A percentile compares a stretch with the other conserved stretches of the same genome.
Conservation (phyloP, 371 early-diverging fungal species). For the Rhizopus sp. region DNA sequence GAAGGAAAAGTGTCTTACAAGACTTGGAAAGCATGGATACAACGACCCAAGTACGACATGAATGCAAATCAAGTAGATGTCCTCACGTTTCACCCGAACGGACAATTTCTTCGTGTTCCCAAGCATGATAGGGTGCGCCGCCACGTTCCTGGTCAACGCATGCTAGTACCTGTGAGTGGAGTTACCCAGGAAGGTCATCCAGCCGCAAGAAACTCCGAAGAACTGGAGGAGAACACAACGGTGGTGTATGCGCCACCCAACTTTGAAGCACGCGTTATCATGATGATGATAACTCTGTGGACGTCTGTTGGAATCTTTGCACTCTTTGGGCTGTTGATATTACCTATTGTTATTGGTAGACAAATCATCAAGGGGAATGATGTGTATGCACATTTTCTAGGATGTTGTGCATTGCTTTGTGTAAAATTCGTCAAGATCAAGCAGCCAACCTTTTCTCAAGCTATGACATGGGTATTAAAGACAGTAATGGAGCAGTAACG, state of each 20-base stretch:
- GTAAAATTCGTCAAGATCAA: too few species aligned
- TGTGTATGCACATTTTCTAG: too few species aligned
- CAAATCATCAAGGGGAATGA: too few species aligned
- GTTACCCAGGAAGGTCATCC: not conserved
- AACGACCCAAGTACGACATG: slow-evolving; percentile 2
- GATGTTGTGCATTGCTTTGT: too few species aligned
- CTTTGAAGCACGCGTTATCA: slow-evolving; percentile 51
- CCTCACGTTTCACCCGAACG: too few species aligned
- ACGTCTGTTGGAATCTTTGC: slow-evolving; percentile 38
- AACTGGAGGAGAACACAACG: slow-evolving; percentile 32
- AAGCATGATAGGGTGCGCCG: too few species aligned
- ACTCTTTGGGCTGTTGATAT: slow-evolving; percentile 13
- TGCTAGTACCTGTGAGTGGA: slow-evolving; percentile 15
- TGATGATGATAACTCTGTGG: slow-evolving; percentile 54
- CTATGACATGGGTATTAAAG: too few species aligned
- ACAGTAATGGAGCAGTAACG: too few species aligned
- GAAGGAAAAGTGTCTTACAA: slow-evolving; percentile 15
- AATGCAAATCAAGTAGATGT: not conserved
- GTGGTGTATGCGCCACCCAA: slow-evolving; percentile 69
- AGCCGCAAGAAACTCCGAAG: slow-evolving; percentile 11
- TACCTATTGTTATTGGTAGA: slow-evolving; percentile 50
- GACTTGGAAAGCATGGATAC: slow-evolving; percentile 16
- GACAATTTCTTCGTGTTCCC: slow-evolving; percentile 28
- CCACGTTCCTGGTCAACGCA: slow-evolving; percentile 10
- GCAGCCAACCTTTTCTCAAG: too few species aligned